Conservation (phyloP, 352 stramenopile genomes). For the Globisporangium cystogenes region DNA sequence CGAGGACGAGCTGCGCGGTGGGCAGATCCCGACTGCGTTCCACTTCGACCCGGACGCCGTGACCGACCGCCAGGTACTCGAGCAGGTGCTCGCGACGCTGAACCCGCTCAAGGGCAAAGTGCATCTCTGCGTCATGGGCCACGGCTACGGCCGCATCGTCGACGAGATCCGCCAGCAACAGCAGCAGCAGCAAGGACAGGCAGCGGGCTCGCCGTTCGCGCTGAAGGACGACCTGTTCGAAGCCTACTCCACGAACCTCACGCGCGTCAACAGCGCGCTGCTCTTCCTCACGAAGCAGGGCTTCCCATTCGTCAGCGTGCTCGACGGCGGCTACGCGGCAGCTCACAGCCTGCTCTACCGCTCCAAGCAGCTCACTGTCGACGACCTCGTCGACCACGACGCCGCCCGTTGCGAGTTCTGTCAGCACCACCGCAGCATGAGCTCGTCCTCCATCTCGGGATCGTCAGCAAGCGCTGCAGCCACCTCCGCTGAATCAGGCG, state of each 20-base stretch:
- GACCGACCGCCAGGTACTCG: conserved; percentile 41
- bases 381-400: conserved; percentile 74
- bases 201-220: conserved; percentile 32
- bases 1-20: conserved; percentile 27
- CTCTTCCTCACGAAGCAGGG: conserved; percentile 70
- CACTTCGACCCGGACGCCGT: conserved; percentile 65
- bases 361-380: conserved; percentile 48
- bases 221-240: conserved; percentile 57
- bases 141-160: conserved; percentile 66
- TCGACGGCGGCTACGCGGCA: conserved; percentile 67
- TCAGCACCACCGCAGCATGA: conserved; percentile 38
- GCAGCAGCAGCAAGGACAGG: conserved; percentile 10
- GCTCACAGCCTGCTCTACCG: conserved; percentile 46
- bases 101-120: conserved; percentile 54
- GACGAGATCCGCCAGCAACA: conserved; percentile 39
- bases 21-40: conserved; percentile 73
- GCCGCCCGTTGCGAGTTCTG: conserved; percentile 53
- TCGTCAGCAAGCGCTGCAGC: conserved; percentile 1
- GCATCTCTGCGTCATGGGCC: conserved; percentile 77
- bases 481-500: not conserved
- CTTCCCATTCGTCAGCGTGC: conserved; percentile 68
- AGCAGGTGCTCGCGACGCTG: conserved; percentile 64
- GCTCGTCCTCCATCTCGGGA: not conserved
- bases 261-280: conserved; percentile 58
- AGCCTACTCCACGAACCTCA: conserved; percentile 58